Conservation (phyloP, 441 rosid species). For the Manihot esculenta region DNA sequence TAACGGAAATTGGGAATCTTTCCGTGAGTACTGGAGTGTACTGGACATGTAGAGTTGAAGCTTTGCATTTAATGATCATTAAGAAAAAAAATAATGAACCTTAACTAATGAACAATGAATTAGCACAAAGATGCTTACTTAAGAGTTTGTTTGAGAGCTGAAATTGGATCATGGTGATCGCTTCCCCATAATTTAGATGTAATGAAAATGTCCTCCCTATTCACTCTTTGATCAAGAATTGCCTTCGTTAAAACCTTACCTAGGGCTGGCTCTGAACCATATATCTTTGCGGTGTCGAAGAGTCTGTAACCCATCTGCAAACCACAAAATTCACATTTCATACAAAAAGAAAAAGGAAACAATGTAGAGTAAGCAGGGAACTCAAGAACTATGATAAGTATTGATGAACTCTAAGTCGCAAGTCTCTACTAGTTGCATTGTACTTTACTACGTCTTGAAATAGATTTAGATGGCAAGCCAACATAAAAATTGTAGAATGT, state of each 20-base stretch:
- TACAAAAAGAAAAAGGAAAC: neutral
- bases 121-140: slow-evolving; percentile 33
- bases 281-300: slow-evolving; percentile 81
- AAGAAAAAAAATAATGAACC: no score
- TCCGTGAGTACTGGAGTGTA: neutral
- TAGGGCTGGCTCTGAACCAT: slow-evolving; percentile 77
- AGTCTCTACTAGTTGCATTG: no score
- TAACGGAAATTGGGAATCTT: neutral
- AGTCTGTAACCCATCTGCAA: slow-evolving; percentile 84
- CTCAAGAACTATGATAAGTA: no score
- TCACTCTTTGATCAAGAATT: slow-evolving; percentile 36
- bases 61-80: no score
- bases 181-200: slow-evolving; percentile 85
- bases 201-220: slow-evolving; percentile 62
- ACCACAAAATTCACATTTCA: slow-evolving; percentile 1
- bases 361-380: no score
- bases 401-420: no score
- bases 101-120: no score
- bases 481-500: no score
- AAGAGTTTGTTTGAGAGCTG: slow-evolving; percentile 65
- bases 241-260: slow-evolving; percentile 65
- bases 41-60: neutral
- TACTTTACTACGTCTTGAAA: no score
- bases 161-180: slow-evolving; percentile 79
- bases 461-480: no score